Evolutionary conservation across 768 basidiomycete species (phyloP).

Genomic region (Chalciporus pseudorubinellus): DNA sequence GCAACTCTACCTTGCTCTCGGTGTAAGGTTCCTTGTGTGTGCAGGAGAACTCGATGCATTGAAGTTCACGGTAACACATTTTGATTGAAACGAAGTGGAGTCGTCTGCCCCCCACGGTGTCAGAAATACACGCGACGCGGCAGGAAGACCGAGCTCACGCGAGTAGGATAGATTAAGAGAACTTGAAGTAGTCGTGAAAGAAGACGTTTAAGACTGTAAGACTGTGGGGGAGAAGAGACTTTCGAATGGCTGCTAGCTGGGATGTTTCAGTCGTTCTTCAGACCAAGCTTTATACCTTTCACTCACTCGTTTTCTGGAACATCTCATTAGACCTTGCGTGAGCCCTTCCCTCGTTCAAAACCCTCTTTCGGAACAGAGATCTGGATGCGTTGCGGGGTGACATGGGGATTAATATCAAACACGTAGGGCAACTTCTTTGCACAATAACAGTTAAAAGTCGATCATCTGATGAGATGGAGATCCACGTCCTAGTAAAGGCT

Average conservation of each 20-base stretch:
- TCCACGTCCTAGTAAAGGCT: slow-evolving; percentile 12
- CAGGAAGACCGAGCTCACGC: slow-evolving; percentile 11
- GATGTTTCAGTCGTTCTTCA: not conserved
- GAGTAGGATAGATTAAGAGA: slow-evolving; percentile 24
- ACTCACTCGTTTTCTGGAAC: slow-evolving; percentile 1
- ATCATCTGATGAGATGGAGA: slow-evolving; percentile 27
- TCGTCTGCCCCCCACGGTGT: slow-evolving; percentile 10
- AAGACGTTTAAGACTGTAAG: not conserved
- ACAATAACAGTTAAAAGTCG: slow-evolving; percentile 11
- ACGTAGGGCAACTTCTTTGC: slow-evolving; percentile 8
- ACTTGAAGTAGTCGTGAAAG: slow-evolving; percentile 4
- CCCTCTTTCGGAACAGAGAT: slow-evolving; percentile 10
- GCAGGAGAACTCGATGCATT: slow-evolving; percentile 38
- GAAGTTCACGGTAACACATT: slow-evolving; percentile 46
- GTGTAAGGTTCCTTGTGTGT: slow-evolving; percentile 34
- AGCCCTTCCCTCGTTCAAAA: slow-evolving; percentile 8
- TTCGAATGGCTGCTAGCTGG: slow-evolving; percentile 12
- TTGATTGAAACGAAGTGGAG: not conserved
- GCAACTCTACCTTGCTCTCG: slow-evolving; percentile 30
- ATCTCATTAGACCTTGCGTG: slow-evolving; percentile 7
- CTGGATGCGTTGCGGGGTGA: slow-evolving; percentile 16
- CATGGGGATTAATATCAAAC: slow-evolving; percentile 14
- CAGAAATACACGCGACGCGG: slow-evolving; percentile 7
- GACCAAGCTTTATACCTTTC: slow-evolving; percentile 24
- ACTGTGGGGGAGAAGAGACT: not conserved